A percentile compares a stretch with the other conserved stretches of the same genome.
These are phyloP conservation scores for Claviceps humidiphila DNA, from an alignment of 2,329 filamentous ascomycete genomes.

Conservation along the genomic window DNA sequence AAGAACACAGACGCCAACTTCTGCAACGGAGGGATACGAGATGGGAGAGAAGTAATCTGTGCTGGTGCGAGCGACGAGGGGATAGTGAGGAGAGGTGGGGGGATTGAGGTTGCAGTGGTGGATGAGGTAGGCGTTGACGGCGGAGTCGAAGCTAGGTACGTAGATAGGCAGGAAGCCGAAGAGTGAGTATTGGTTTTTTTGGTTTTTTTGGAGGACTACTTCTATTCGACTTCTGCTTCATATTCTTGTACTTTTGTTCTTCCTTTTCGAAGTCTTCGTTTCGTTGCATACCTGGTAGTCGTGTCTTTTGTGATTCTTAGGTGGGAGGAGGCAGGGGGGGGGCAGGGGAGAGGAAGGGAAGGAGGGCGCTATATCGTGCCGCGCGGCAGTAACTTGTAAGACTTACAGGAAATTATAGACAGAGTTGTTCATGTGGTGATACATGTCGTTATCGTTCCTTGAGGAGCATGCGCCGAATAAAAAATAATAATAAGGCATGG, in stretches of 20 bases:
- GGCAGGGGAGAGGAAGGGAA: no score
- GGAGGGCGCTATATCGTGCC: background rate
- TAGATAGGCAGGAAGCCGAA: no score
- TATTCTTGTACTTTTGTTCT: background rate
- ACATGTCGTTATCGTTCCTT: conserved; percentile 92
- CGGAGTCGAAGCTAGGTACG: conserved; percentile 58
- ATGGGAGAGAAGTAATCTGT: conserved; percentile 77
- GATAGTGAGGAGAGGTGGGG: conserved; percentile 56
- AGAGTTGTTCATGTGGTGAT: conserved; percentile 83
- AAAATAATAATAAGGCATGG: background rate
- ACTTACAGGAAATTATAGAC: conserved; percentile 66
- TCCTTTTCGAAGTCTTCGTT: background rate
- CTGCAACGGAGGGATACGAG: conserved; percentile 68
- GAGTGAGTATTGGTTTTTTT: background rate
- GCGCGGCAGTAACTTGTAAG: no score
- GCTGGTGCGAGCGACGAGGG: conserved; percentile 72
- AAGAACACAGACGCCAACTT: conserved; percentile 69
- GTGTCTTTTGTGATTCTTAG: no score
- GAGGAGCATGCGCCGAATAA: background rate
- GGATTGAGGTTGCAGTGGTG: conserved; percentile 63
- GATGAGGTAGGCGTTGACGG: conserved; percentile 82
- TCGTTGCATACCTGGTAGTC: background rate
- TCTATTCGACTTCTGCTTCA: background rate
- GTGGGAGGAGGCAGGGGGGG: no score
- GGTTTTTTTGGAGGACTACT: no score